A percentile compares a stretch with the other conserved stretches of the same genome.
Conservation (phyloP, 257 asterid genomes). For the Solanum etuberosum region DNA sequence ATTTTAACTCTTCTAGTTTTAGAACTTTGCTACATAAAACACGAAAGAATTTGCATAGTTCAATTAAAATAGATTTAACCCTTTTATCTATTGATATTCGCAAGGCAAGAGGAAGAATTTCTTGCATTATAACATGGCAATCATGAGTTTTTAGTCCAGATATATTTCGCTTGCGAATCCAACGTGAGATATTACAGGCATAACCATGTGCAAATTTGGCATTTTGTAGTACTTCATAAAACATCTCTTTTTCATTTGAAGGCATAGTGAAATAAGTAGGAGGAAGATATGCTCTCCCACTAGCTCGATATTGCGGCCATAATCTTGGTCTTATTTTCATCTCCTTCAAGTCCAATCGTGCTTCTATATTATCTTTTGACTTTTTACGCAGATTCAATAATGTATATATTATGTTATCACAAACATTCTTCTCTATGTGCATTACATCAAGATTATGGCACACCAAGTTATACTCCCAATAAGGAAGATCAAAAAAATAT, state of each 20-base stretch:
- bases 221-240: not conserved
- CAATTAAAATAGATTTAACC: not conserved
- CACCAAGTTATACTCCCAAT: not conserved
- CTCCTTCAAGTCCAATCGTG: not conserved
- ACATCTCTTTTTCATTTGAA: not conserved
- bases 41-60: not conserved
- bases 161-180: not conserved
- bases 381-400: not conserved
- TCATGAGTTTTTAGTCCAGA: not conserved
- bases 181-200: not conserved
- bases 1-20: not conserved
- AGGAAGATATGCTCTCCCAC: not conserved
- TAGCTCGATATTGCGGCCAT: not conserved
- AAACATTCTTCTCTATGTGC: not conserved
- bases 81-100: not conserved
- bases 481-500: not conserved
- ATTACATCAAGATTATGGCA: not conserved
- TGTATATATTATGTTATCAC: not conserved
- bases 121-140: not conserved
- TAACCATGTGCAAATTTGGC: not conserved
- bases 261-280: not conserved
- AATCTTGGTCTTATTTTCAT: not conserved
- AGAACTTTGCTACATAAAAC: not conserved
- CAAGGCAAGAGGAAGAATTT: not conserved
- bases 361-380: not conserved